Evolutionary conservation across 352 stramenopile genomes (phyloP).

Genomic region (Globisporangium cylindrosporum): DNA sequence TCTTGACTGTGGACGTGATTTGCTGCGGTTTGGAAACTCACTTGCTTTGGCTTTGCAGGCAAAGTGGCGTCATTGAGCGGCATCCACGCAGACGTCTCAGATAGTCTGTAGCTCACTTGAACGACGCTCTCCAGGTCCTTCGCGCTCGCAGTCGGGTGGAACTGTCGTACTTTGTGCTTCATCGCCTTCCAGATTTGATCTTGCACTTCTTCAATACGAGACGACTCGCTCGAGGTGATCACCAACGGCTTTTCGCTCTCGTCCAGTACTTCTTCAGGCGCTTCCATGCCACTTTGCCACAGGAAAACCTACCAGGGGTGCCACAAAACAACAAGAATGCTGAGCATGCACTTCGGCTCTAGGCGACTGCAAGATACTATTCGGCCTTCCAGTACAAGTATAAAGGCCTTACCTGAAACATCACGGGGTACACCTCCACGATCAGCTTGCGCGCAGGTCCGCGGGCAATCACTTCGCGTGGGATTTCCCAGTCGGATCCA

Average conservation of each 20-base stretch:
- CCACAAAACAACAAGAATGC: background rate
- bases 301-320: slow-evolving; percentile 25
- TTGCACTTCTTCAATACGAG: slow-evolving; percentile 41
- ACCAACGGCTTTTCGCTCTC: slow-evolving; percentile 39
- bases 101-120: slow-evolving; percentile 49
- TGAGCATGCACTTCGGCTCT: background rate
- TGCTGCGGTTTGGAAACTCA: slow-evolving; percentile 11
- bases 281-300: slow-evolving; percentile 37
- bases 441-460: slow-evolving; percentile 35
- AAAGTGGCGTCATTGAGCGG: slow-evolving; percentile 31
- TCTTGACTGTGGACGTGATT: slow-evolving; percentile 6
- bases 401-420: slow-evolving; percentile 44
- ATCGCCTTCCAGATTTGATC: slow-evolving; percentile 39
- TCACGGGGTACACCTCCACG: slow-evolving; percentile 68
- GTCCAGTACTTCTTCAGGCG: slow-evolving; percentile 23
- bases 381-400: background rate
- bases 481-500: slow-evolving; percentile 72
- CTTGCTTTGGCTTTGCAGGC: background rate
- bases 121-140: slow-evolving; percentile 29
- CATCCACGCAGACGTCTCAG: slow-evolving; percentile 39
- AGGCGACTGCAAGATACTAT: background rate
- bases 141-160: slow-evolving; percentile 36
- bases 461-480: slow-evolving; percentile 48
- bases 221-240: slow-evolving; percentile 34
- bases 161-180: slow-evolving; percentile 26